Evolutionary conservation across 2,329 filamentous ascomycete genomes (phyloP).

Genomic region (Calonectria pauciramosa): DNA sequence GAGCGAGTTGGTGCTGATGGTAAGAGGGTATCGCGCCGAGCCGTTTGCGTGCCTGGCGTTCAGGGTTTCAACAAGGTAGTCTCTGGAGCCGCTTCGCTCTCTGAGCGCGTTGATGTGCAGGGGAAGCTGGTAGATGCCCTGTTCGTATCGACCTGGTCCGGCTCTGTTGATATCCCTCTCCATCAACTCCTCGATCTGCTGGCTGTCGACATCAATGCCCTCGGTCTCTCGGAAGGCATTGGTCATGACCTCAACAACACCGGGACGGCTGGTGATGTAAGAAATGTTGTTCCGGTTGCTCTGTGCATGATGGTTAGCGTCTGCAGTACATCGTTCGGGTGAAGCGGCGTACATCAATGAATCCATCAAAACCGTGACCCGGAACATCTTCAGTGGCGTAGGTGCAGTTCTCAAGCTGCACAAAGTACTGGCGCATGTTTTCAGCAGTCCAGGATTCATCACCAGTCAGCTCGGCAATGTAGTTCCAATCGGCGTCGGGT

Average conservation of each 20-base stretch:
- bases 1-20: constrained; percentile 52
- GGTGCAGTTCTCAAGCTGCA: constrained; percentile 57
- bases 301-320: constrained; percentile 6
- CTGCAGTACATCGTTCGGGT: background rate
- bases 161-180: constrained; percentile 48
- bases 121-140: constrained; percentile 48
- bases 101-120: constrained; percentile 39
- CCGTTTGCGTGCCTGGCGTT: constrained; percentile 58
- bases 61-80: constrained; percentile 42
- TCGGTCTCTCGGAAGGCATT: constrained; percentile 27
- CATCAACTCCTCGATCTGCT: constrained; percentile 44
- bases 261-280: constrained; percentile 28
- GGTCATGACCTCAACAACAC: constrained; percentile 25
- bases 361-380: constrained; percentile 59
- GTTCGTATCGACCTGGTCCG: constrained; percentile 43
- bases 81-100: constrained; percentile 28
- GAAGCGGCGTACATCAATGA: constrained; percentile 42
- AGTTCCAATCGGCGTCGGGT: constrained; percentile 42
- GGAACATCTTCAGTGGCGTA: constrained; percentile 51
- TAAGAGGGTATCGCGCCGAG: constrained; percentile 61
- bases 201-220: constrained; percentile 33
- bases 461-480: constrained; percentile 56
- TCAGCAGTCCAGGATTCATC: constrained; percentile 57
- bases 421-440: constrained; percentile 57
- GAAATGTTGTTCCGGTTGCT: constrained; percentile 40